Evolutionary conservation across 345 rosid genomes (phyloP).

Genomic region (Theobroma cacao): DNA sequence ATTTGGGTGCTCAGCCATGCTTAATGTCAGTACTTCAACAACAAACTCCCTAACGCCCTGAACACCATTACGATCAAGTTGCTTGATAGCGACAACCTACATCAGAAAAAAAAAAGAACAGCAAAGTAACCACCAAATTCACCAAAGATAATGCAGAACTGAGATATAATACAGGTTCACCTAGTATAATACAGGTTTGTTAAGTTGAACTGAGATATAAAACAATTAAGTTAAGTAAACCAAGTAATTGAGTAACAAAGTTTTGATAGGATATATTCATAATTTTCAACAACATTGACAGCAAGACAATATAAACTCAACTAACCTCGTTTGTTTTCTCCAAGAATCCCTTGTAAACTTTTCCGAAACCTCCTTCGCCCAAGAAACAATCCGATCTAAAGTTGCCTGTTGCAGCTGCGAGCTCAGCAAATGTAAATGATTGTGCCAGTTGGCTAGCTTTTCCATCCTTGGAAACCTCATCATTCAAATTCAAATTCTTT

Average conservation of each 20-base stretch:
- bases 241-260: background rate
- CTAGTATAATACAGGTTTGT: background rate
- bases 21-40: conserved; percentile 77
- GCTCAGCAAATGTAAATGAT: conserved; percentile 59
- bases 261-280: background rate
- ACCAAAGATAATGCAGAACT: background rate
- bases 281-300: background rate
- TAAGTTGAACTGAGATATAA: background rate
- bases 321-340: conserved; percentile 56
- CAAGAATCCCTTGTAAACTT: conserved; percentile 66
- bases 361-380: conserved; percentile 93
- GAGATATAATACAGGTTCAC: background rate
- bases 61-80: conserved; percentile 74
- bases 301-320: conserved; percentile 5
- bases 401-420: conserved; percentile 55
- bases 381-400: conserved; percentile 62
- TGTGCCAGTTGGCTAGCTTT: conserved; percentile 35
- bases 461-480: conserved; percentile 42
- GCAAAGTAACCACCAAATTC: background rate
- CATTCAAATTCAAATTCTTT: conserved; percentile 45
- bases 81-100: conserved; percentile 90
- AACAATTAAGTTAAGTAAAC: background rate
- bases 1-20: conserved; percentile 76
- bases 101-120: conserved; percentile 6
- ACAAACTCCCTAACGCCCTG: conserved; percentile 87